Evolutionary conservation across 805 yeast species (phyloP), one percentile per base, ranked within the genome.

Genomic region (Tetrapisispora arboricola): DNA sequence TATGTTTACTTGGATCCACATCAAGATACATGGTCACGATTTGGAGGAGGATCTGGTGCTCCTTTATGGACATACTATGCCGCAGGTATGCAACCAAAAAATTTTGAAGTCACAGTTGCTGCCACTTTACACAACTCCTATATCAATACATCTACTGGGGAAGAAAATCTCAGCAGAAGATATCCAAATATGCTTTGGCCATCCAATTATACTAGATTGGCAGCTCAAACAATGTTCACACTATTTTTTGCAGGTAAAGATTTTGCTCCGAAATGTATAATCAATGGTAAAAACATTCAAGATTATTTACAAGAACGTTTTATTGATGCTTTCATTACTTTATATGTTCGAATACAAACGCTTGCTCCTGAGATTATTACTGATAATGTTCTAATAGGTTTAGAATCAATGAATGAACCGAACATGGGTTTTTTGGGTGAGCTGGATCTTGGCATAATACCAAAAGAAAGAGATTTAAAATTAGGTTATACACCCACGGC

Each of bases 171-270:
- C 15, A 40, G 58, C 10, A 49, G 42, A 13, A 31, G 32, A 24
- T 83, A 73, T 57, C 86, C 87, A 6, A 82, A 84, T 51, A 88
- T 88, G 96, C 67, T 87, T 26, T 88, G 96, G 96, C 78, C 95
- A 0, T 78, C 96, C 1, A 88, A 88, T 60, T 86, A 87, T 55
- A 73, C 68, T 45, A 69, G 92, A 27, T 64, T 86, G 44, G 95
- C 86, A 2, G 68, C 82, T 27, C 73, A 76, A 45, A 78, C 83
- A 8, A 84, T 88, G 92, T 86, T 86, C 59, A 83, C 94, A 0
- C 57, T 85, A 50, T 88, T 88, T 54, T 87, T 83, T 62, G 79
- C 82, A 1, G 96, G 96, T 2, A 69, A 69, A 39, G 63, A 67
- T 13, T 84, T 78, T 61, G 84, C 90, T 26, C 96, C 96, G 1